A percentile compares a stretch with the other conserved stretches of the same genome.
These are phyloP conservation scores for Gorgonomyces haynaldii DNA, from an alignment of 192 early-diverging fungal species.

Conservation along the genomic window DNA sequence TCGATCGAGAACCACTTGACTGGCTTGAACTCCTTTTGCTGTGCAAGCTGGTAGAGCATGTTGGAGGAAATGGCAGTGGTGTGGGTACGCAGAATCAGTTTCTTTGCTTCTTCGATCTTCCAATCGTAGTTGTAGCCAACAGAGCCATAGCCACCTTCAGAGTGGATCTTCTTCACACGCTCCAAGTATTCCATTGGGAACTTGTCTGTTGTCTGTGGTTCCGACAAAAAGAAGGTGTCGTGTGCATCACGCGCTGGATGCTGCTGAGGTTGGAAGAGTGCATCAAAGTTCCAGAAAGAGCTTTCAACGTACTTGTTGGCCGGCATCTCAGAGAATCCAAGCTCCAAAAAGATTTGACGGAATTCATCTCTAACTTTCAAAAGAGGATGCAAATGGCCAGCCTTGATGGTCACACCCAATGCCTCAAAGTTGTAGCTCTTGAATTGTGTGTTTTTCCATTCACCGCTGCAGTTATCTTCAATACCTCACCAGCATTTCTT, in stretches of 20 bases:
- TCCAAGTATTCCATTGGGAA: conserved; percentile 84
- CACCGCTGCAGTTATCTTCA: conserved; percentile 42
- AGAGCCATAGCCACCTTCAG: conserved; percentile 86
- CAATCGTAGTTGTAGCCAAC: conserved; percentile 92
- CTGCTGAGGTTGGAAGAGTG: conserved; percentile 98
- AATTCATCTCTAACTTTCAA: conserved; percentile 99
- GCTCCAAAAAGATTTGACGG: conserved; percentile 97
- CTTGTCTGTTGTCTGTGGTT: conserved; percentile 60
- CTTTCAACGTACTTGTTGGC: conserved; percentile 94
- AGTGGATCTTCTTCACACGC: conserved; percentile 83
- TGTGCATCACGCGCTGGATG: conserved; percentile 69
- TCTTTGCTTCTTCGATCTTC: conserved; percentile 85
- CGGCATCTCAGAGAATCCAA: conserved; percentile 95
- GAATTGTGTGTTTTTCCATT: conserved; percentile 89
- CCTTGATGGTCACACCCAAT: conserved; percentile 61
- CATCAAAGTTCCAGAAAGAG: conserved; percentile 99
- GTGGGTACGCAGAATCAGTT: conserved; percentile 89
- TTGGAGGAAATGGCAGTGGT: conserved; percentile 87
- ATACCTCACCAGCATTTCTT: conserved; percentile 75
- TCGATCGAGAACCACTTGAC: conserved; percentile 99
- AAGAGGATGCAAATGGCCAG: conserved; percentile 91
- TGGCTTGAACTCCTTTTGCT: conserved; percentile 67
- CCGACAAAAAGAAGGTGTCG: conserved; percentile 46
- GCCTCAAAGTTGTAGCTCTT: conserved; percentile 99
- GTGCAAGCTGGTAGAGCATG: conserved; percentile 88